These are phyloP conservation scores for Picea glauca DNA, from an alignment of 75 land plant genomes.

Conservation along the genomic window DNA sequence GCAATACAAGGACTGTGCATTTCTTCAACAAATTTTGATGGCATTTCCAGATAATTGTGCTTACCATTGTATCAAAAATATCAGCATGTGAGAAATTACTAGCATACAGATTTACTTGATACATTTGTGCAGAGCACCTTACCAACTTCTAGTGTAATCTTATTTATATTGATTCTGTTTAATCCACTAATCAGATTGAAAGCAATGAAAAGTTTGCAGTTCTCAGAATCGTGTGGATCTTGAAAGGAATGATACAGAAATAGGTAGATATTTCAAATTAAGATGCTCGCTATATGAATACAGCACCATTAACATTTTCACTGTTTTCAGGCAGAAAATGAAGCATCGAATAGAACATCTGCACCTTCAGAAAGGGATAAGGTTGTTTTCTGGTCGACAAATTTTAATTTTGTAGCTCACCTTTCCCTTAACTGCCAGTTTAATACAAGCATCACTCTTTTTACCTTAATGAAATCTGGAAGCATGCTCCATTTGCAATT, in stretches of 20 bases:
- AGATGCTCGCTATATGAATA: not conserved
- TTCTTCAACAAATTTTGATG: not conserved
- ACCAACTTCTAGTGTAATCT: not conserved
- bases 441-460: not conserved
- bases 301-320: not conserved
- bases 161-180: not conserved
- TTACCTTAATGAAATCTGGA: not conserved
- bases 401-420: not conserved
- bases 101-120: not conserved
- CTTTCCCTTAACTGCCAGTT: not conserved
- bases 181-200: not conserved
- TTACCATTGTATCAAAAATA: not conserved
- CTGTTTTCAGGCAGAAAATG: conserved; percentile 8
- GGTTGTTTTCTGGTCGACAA: not conserved
- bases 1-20: not conserved
- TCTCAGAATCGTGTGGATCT: not conserved
- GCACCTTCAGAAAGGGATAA: conserved; percentile 11
- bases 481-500: not conserved
- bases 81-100: too few species aligned
- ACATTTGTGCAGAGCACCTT: too few species aligned
- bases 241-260: not conserved
- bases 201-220: not conserved
- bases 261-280: not conserved
- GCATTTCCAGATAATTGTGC: not conserved
- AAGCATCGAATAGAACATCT: conserved; percentile 13